Evolutionary conservation across 202 grass and related monocot genomes (phyloP).

Genomic region (Bolboschoenoplectus hybrid): DNA sequence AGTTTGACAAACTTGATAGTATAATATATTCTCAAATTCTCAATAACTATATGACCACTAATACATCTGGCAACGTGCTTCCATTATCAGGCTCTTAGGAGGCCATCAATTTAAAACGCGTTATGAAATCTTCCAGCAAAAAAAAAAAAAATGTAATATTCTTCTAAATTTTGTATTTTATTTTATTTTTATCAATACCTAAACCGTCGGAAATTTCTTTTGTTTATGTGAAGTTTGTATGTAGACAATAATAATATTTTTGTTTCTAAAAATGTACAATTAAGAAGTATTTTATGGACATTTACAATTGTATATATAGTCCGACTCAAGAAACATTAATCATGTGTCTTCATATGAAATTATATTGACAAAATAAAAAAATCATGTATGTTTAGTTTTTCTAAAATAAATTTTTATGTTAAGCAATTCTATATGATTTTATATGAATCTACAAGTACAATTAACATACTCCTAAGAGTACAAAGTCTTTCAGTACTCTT

Average conservation of each 20-base stretch:
- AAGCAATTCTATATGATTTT: not conserved
- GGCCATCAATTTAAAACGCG: not conserved
- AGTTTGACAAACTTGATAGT: not conserved
- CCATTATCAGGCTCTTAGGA: not conserved
- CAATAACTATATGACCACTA: not conserved
- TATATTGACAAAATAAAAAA: not conserved
- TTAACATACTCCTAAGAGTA: too few species aligned
- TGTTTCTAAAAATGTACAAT: not conserved
- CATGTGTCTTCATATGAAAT: not conserved
- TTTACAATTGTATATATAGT: too few species aligned
- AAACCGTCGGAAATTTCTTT: not conserved
- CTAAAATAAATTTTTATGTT: not conserved
- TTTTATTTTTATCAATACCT: not conserved
- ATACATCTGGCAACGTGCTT: constrained; percentile 11
- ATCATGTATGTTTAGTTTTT: not conserved
- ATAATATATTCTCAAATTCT: not conserved
- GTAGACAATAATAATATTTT: not conserved
- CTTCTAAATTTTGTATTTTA: not conserved
- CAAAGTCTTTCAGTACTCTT: too few species aligned
- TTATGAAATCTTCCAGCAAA: not conserved
- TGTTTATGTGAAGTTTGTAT: not conserved
- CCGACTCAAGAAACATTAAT: not conserved
- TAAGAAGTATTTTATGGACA: not conserved
- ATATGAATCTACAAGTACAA: not conserved
- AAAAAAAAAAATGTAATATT: not conserved